Percentiles rank a stretch among this genome's conserved stretches.
These are phyloP conservation scores for Obelidium mucronatum DNA, from an alignment of 192 early-diverging fungal species.

Conservation along the genomic window DNA sequence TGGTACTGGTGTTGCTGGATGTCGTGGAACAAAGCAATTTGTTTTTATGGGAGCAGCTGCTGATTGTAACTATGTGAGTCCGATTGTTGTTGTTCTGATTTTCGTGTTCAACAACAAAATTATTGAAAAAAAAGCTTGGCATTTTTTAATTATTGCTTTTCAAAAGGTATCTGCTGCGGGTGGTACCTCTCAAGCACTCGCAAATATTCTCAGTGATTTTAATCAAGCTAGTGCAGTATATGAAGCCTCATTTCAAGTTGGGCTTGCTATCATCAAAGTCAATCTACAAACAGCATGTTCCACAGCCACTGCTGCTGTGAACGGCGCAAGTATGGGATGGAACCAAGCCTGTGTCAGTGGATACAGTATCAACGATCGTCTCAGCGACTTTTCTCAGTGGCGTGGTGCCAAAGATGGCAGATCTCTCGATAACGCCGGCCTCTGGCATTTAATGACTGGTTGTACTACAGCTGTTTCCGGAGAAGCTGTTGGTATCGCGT, in stretches of 20 bases:
- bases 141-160: no score
- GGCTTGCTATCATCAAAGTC: constrained; percentile 80
- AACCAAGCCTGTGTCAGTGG: constrained; percentile 75
- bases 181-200: constrained; percentile 44
- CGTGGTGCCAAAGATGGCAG: constrained; percentile 64
- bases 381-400: constrained; percentile 90
- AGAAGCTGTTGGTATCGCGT: constrained; percentile 80
- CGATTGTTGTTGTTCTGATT: no score
- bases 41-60: constrained; percentile 60
- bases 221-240: constrained; percentile 84
- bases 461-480: constrained; percentile 35
- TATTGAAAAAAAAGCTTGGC: no score
- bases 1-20: constrained; percentile 19
- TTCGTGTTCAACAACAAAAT: no score
- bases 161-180: constrained; percentile 35
- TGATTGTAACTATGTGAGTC: constrained; percentile 56
- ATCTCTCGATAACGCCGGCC: constrained; percentile 70
- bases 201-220: constrained; percentile 82
- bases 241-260: constrained; percentile 87
- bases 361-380: constrained; percentile 76
- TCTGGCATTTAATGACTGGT: constrained; percentile 79
- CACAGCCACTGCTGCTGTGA: constrained; percentile 5
- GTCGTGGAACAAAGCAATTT: constrained; percentile 35
- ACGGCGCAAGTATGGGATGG: constrained; percentile 59
- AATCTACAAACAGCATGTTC: constrained; percentile 66